Percentiles rank a stretch among this genome's conserved stretches.
Conservation (phyloP, 805 yeast species). For the Metschnikowia aberdeeniae region DNA sequence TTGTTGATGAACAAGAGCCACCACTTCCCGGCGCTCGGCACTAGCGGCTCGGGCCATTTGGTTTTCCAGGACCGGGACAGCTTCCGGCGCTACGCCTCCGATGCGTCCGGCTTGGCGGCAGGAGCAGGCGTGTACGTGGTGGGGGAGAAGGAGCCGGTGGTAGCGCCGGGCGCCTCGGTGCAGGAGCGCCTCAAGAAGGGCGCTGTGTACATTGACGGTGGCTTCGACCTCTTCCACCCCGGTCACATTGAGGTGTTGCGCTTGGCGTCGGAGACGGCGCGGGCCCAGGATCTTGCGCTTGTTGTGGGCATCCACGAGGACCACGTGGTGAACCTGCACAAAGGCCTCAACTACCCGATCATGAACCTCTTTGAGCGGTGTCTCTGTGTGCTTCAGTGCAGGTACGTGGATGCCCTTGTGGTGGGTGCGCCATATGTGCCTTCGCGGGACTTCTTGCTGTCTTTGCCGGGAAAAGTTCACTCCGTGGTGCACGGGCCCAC, state of each 20-base stretch:
- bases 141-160: slow-evolving; percentile 31
- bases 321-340: slow-evolving; percentile 46
- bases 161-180: slow-evolving; percentile 29
- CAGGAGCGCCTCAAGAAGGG: slow-evolving; percentile 15
- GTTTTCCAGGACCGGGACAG: slow-evolving; percentile 31
- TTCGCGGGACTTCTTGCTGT: slow-evolving; percentile 33
- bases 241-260: slow-evolving; percentile 81
- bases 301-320: slow-evolving; percentile 70
- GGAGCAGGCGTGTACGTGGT: slow-evolving; percentile 56
- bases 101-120: slow-evolving; percentile 51
- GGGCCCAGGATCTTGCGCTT: slow-evolving; percentile 40
- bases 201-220: slow-evolving; percentile 67
- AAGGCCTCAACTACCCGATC: slow-evolving; percentile 69
- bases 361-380: slow-evolving; percentile 87
- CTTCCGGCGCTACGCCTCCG: slow-evolving; percentile 57
- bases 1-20: slow-evolving; percentile 57
- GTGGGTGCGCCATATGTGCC: slow-evolving; percentile 64
- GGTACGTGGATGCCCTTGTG: slow-evolving; percentile 74
- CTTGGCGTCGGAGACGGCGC: slow-evolving; percentile 39
- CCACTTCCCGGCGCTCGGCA: slow-evolving; percentile 41
- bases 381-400: slow-evolving; percentile 83
- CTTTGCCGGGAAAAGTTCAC: slow-evolving; percentile 35
- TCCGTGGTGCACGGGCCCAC: slow-evolving; percentile 61
- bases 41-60: slow-evolving; percentile 21
- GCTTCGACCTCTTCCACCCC: slow-evolving; percentile 88